Conservation (phyloP, 805 yeast species). For the Candida xyloterini region DNA sequence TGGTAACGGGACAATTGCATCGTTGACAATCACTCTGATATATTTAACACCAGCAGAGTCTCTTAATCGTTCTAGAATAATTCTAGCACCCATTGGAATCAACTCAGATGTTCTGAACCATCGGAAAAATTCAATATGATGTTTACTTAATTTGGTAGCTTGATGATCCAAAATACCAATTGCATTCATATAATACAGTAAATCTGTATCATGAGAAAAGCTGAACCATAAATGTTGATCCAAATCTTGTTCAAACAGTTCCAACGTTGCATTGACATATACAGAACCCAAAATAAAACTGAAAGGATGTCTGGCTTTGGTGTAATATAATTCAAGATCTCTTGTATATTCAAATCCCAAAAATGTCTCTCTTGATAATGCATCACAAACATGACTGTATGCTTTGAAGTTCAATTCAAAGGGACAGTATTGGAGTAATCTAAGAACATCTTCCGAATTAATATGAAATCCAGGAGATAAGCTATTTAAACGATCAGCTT, state of each 20-base stretch:
- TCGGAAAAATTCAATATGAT: conserved; percentile 42
- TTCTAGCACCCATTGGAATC: conserved; percentile 57
- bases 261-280: conserved; percentile 45
- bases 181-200: conserved; percentile 60
- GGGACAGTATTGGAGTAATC: conserved; percentile 63
- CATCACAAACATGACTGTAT: conserved; percentile 59
- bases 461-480: conserved; percentile 55
- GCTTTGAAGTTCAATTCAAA: conserved; percentile 73
- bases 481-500: conserved; percentile 54
- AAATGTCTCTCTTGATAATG: conserved; percentile 68
- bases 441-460: conserved; percentile 48
- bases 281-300: conserved; percentile 61
- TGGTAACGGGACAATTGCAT: conserved; percentile 51
- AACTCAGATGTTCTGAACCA: conserved; percentile 44
- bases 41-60: conserved; percentile 23
- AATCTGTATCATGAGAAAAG: conserved; percentile 73
- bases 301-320: conserved; percentile 54
- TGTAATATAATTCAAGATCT: conserved; percentile 59
- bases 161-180: conserved; percentile 52
- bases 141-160: conserved; percentile 35
- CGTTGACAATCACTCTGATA: conserved; percentile 50
- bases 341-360: conserved; percentile 56
- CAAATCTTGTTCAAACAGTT: conserved; percentile 23
- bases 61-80: conserved; percentile 46
- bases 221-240: conserved; percentile 52